Base-by-base conservation (phyloP, 345 rosid species). In the Gossypium turneri region DNA sequence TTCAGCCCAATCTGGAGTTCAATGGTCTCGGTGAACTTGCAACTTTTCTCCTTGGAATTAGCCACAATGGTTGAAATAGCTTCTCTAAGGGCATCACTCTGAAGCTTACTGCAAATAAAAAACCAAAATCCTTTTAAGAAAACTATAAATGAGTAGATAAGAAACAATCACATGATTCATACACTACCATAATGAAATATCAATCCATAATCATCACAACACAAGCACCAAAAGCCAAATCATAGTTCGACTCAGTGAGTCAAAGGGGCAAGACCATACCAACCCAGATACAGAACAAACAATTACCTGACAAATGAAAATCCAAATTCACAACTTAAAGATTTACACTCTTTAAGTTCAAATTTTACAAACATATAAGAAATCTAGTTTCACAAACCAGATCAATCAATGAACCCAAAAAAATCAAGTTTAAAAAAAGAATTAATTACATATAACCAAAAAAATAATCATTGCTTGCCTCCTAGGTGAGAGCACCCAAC, bases 61-160 rank as follows among this genome's bases (percentile, higher is more conserved):
- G 60, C 60, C 10, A 56, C 25, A 20, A 56, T 56, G 22, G 60
- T 10, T 56, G 60, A 19, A 20, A 56, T 20, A 9, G 60, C 60
- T 19, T 56, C 60, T 56, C 60, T 56, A 56, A 56, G 60, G 60
- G 60, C 60, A 19, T 56, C 60, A 56, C 27, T 56, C 60, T 56
- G 60, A 56, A 56, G 60, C 60, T 56, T 56, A 56, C 60, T 56
- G 60, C 2, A 56, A 19, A 56, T 0, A 56, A 19, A 24, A 48
- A 56, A 56, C 60, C 60, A 19, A 56, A 2, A 55, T 56, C 60
- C 2, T 44, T 51, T 59, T 15, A 73, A 22, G 3, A 22, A 45
- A 43, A 12, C 19, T 0, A 56, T 24, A 45, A 9, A n/a, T 4
- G 2, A 34, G 7, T 3, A 12, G 70, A 11, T 19, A 70, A n/a